phyloP scores from a whole-genome alignment of 1,139 yeast species.

The Sugiyamaella neomexicana region DNA sequence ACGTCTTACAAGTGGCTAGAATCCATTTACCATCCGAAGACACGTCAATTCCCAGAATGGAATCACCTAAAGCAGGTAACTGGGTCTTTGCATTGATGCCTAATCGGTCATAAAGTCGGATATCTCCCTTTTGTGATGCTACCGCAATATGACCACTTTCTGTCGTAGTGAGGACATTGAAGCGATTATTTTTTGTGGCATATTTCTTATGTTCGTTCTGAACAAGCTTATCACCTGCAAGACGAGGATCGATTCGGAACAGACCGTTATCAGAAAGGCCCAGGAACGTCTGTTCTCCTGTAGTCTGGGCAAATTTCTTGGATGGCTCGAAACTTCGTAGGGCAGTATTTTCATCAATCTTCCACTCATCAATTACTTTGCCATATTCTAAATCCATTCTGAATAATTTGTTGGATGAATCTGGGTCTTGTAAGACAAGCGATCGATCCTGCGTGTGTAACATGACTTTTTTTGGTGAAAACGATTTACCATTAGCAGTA shows the following conservation, averaged over 20 bases:
- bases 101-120: conserved; percentile 66
- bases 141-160: conserved; percentile 73
- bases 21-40: conserved; percentile 83
- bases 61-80: conserved; percentile 79
- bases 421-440: conserved; percentile 61
- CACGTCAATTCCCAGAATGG: conserved; percentile 63
- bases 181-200: conserved; percentile 51
- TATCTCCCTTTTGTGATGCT: conserved; percentile 72
- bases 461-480: conserved; percentile 68
- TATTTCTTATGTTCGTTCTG: conserved; percentile 56
- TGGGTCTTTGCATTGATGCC: conserved; percentile 76
- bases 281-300: conserved; percentile 68
- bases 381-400: conserved; percentile 81
- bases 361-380: conserved; percentile 81
- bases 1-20: conserved; percentile 73
- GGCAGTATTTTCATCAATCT: conserved; percentile 44
- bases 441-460: conserved; percentile 71
- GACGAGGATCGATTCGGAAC: conserved; percentile 77
- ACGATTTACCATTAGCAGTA: conserved; percentile 52
- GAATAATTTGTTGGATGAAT: conserved; percentile 51
- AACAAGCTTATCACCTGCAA: conserved; percentile 57
- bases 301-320: conserved; percentile 68
- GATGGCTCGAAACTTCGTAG: conserved; percentile 66
- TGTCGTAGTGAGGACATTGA: conserved; percentile 69
- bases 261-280: conserved; percentile 67